Base-by-base conservation (phyloP, 208 protist species). In the Trypanosoma brucei region DNA sequence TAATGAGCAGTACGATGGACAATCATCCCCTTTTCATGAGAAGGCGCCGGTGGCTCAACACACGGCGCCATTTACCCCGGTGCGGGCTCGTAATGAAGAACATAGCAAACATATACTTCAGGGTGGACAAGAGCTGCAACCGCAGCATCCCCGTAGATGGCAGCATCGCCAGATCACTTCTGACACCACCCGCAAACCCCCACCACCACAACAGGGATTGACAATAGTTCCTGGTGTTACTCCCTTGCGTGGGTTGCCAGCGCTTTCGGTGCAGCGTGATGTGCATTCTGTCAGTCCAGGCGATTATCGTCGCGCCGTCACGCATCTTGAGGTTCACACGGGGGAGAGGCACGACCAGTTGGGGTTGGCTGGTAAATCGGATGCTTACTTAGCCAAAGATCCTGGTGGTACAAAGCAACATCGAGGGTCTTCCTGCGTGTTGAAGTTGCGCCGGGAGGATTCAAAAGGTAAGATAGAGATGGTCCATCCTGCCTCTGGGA, bases 1-100 rank as follows among this genome's bases (percentile, higher is more conserved):
- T 49, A 50, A 57, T 34, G 44, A 65, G 38, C 68, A 65, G 36
- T 36, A 54, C 14, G 42, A 30, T 7, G n/a, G 31, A 8, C 50
- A 54, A 8, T 34, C 22, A n/a, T 35, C 50, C 30, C 50, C 6
- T 35, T 54, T 6, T 6, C 6, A 5, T 33, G 50, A 54, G 50
- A 46, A 46, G 6, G 42, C 6, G 42, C 6, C 42, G 11, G 42
- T 6, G 6, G 42, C 11, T 6, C 42, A 46, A 11, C 42, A 46
- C 11, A 11, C 42, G 6, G 11, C 42, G 42, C 42, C 42, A 11
- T 46, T 46, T 46, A 11, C 42, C 6, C 42, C 8, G 11, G 6
- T 6, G 42, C 6, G 6, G 6, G 11, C 42, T 46, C 42, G 8
- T 11, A 46, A 46, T 46, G 42, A 6, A 46, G 11, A 11, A 46